Evolutionary conservation across 225 moss, liverwort and hornwort genomes (phyloP), one percentile per base, ranked within the genome.

Genomic region (Pseudisothecium myosuroides): DNA sequence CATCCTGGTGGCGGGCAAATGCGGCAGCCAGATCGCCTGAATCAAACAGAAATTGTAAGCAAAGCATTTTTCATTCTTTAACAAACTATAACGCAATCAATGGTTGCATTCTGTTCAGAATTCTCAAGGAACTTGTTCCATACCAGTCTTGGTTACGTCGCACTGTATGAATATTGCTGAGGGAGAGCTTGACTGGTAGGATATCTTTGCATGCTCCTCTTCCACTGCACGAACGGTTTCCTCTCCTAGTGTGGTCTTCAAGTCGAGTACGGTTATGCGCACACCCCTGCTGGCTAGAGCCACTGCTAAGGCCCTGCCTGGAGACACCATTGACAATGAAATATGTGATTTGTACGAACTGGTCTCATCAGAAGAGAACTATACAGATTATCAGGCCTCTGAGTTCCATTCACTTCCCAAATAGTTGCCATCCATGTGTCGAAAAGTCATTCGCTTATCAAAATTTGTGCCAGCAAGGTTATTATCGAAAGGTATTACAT

Each of bases 211-310:
- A 85, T 96, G 95, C 86, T 95, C 95, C 84, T 88, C 93, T 93
- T 93, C 92, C 81, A 97, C 93, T 67, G 95, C 88, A 39, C 89
- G 92, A 36, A 95, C 89, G 36, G 96, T 96, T 87, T 95, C 95
- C 80, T 82, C 87, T 68, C 94, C 96, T 75, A 86, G 80, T 26
- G 87, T 14, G 73, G 77, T 86, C 64, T 91, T 91, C 77, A 93
- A 73, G 68, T 97, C 96, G 8, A 91, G 87, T 31, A 97, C 83
- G n/a, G 93, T 94, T 23, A 95, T 47, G 26, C 90, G 80, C 56
- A 95, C 90, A 77, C 94, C 96, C 89, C 81, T 93, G 83, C 87
- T 85, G 49, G 94, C 95, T 9, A 97, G 85, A 74, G 91, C 91
- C 87, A 96, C 55, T 34, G 95, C 90, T 76, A 95, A 74, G 65